phyloP scores from a whole-genome alignment of 208 protist species.

The Trypanosomatidae sp. region DNA sequence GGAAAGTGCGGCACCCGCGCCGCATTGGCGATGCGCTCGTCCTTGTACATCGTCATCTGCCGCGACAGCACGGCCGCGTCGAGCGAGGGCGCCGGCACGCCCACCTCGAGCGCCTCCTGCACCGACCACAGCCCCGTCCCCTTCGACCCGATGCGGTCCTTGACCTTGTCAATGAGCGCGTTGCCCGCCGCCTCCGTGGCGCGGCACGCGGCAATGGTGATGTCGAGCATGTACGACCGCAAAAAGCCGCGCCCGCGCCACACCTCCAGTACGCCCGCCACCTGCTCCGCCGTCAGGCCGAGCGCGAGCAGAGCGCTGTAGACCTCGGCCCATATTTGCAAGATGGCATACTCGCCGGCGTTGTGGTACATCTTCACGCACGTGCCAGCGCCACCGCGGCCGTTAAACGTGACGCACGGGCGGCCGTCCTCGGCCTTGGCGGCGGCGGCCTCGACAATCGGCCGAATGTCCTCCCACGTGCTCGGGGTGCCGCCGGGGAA shows the following conservation, averaged over 20 bases:
- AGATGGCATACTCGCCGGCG: conserved; percentile 99
- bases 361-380: conserved; percentile 99
- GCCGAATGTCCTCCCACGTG: conserved; percentile 88
- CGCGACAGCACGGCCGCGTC: conserved; percentile 90
- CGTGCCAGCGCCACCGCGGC: conserved; percentile 93
- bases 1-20: conserved; percentile 17
- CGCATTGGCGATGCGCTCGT: conserved; percentile 80
- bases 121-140: conserved; percentile 96
- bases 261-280: conserved; percentile 84
- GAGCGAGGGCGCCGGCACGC: conserved; percentile 85
- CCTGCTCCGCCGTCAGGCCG: conserved; percentile 86
- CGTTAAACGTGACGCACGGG: conserved; percentile 93
- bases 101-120: conserved; percentile 89
- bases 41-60: conserved; percentile 88
- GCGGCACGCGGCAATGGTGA: conserved; percentile 91
- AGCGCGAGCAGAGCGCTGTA: conserved; percentile 90
- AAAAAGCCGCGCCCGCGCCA: conserved; percentile 93
- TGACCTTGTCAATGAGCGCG: conserved; percentile 92
- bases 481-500: conserved; percentile 95
- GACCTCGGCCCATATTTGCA: conserved; percentile 95
- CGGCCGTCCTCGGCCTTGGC: conserved; percentile 92
- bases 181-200: conserved; percentile 81
- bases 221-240: conserved; percentile 97
- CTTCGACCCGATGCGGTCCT: conserved; percentile 95
- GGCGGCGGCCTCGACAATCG: conserved; percentile 92